phyloP scores from a whole-genome alignment of 2,329 filamentous ascomycete genomes.

The Ophiostoma ips region DNA sequence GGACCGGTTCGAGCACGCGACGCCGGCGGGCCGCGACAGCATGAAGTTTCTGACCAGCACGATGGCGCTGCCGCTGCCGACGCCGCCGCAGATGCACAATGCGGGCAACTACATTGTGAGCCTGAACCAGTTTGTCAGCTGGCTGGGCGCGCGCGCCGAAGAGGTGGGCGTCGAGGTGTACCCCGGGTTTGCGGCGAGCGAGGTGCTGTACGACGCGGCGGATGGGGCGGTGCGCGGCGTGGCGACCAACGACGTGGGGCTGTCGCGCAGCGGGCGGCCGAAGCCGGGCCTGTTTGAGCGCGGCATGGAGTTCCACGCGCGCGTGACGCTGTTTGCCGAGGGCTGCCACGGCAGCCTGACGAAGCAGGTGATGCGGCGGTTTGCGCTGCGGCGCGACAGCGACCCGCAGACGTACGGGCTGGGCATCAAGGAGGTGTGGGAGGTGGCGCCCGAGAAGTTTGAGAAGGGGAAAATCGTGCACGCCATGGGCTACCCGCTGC shows the following conservation, averaged over 20 bases:
- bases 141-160: conserved; percentile 92
- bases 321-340: conserved; percentile 82
- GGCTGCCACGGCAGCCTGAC: conserved; percentile 91
- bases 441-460: conserved; percentile 87
- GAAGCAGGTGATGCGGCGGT: conserved; percentile 92
- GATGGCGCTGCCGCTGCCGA: conserved; percentile 63
- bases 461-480: conserved; percentile 73
- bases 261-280: conserved; percentile 66
- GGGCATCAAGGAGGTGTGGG: conserved; percentile 95
- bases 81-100: conserved; percentile 95
- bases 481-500: conserved; percentile 83
- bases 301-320: conserved; percentile 95
- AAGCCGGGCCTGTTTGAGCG: conserved; percentile 89
- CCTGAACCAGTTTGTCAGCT: conserved; percentile 87
- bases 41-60: conserved; percentile 91
- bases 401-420: conserved; percentile 92
- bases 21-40: conserved; percentile 66
- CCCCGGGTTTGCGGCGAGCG: conserved; percentile 85
- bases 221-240: conserved; percentile 89
- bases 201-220: conserved; percentile 73
- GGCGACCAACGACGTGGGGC: conserved; percentile 86
- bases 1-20: conserved; percentile 74
- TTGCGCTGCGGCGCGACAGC: conserved; percentile 74
- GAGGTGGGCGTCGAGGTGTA: conserved; percentile 94
- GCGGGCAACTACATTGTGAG: conserved; percentile 96